These are phyloP conservation scores for Scenedesmus sp. DNA, from an alignment of 163 green algal genomes.

Conservation along the genomic window DNA sequence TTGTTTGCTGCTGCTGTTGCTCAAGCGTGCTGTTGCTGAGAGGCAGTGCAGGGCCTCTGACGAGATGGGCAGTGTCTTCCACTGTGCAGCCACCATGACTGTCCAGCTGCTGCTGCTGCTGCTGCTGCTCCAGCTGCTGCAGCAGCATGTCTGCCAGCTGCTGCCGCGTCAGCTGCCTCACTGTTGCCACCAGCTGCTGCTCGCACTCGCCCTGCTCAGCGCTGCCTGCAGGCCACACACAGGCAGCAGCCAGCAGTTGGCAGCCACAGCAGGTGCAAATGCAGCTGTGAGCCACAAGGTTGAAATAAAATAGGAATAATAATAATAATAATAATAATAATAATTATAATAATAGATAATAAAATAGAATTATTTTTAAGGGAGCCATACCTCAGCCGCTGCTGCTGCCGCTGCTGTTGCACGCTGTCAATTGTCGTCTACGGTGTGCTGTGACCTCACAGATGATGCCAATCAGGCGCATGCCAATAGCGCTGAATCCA, in stretches of 20 bases:
- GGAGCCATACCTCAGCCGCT: no score
- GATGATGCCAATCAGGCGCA: no score
- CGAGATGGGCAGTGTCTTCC: neutral
- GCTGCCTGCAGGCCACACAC: conserved; percentile 1
- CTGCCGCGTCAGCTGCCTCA: conserved; percentile 25
- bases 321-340: no score
- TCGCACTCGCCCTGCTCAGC: conserved; percentile 22
- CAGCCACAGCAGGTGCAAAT: neutral
- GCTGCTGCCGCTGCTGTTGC: neutral
- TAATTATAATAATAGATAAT: no score
- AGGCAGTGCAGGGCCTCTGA: neutral
- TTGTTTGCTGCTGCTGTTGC: conserved; percentile 7
- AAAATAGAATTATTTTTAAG: no score
- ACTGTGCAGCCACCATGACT: neutral
- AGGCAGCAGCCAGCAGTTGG: neutral
- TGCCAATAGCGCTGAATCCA: no score
- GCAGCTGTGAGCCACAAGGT: neutral
- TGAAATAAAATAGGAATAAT: no score
- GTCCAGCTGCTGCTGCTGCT: conserved; percentile 28
- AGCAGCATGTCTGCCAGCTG: conserved; percentile 41
- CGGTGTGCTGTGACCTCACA: no score
- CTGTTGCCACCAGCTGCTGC: neutral
- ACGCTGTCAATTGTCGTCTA: neutral
- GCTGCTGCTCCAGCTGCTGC: neutral
- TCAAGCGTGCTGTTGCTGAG: neutral